Evolutionary conservation across 352 stramenopile genomes (phyloP).

Genomic region (Phytophthora fragariaefolia): DNA sequence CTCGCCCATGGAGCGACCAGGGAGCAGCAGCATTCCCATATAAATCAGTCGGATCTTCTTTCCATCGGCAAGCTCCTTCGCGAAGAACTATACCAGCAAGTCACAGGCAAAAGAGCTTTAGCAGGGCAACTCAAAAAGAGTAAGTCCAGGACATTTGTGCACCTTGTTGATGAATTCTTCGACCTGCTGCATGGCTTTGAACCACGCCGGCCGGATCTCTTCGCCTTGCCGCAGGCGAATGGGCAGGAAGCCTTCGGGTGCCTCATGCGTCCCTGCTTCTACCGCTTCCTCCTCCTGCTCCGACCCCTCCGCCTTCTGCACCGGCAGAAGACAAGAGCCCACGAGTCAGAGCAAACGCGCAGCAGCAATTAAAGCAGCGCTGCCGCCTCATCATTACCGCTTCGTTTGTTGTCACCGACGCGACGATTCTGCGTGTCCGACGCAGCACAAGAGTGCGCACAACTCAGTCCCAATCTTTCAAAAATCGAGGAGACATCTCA

Average conservation of each 20-base stretch:
- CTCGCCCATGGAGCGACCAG: constrained; percentile 70
- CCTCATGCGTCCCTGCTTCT: constrained; percentile 14
- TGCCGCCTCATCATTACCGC: constrained; percentile 12
- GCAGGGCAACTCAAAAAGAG: too few relatives aligned
- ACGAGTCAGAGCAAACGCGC: background rate
- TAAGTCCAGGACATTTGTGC: background rate
- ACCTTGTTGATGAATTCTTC: constrained; percentile 65
- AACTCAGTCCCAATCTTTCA: constrained; percentile 7
- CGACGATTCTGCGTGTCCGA: constrained; percentile 48
- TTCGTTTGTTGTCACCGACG: constrained; percentile 34
- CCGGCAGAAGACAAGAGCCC: background rate
- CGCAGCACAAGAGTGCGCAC: constrained; percentile 19
- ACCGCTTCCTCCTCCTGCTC: constrained; percentile 11
- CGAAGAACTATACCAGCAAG: constrained; percentile 62
- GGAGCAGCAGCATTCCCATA: constrained; percentile 81
- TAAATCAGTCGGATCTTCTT: constrained; percentile 83
- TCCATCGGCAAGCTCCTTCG: constrained; percentile 48
- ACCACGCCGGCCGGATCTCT: constrained; percentile 57
- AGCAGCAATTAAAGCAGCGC: background rate
- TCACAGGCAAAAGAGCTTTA: too few relatives aligned
- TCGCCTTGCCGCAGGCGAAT: constrained; percentile 73
- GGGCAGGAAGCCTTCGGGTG: constrained; percentile 55
- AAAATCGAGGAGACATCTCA: constrained; percentile 19
- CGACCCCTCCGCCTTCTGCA: constrained; percentile 25
- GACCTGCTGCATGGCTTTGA: constrained; percentile 70